These are phyloP conservation scores for Ogataea nitratoaversa DNA, from an alignment of 805 yeast genomes.

Conservation along the genomic window DNA sequence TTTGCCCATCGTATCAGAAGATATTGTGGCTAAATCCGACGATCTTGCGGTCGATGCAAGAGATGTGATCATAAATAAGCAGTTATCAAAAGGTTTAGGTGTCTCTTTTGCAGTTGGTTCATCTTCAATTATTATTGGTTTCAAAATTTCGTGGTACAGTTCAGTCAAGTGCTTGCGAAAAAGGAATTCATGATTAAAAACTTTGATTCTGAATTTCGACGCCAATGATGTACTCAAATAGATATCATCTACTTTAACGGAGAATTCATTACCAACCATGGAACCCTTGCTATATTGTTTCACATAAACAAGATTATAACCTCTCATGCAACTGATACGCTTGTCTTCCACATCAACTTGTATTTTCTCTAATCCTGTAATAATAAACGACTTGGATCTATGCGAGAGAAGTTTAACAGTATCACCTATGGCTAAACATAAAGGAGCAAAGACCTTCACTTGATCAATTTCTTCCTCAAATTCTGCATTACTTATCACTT, in stretches of 20 bases:
- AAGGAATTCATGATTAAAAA: conserved; percentile 13
- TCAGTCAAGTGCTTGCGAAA: conserved; percentile 9
- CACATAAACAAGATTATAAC: conserved; percentile 48
- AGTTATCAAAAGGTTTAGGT: not conserved
- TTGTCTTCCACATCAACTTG: not conserved
- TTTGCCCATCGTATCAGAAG: not conserved
- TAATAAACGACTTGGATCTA: conserved; percentile 31
- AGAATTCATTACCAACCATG: conserved; percentile 15
- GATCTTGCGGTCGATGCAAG: not conserved
- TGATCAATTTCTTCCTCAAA: conserved; percentile 32
- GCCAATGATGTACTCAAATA: conserved; percentile 32
- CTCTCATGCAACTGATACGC: conserved; percentile 48
- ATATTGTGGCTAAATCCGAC: not conserved
- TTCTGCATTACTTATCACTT: conserved; percentile 20
- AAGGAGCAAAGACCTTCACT: conserved; percentile 32
- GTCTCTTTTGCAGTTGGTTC: not conserved
- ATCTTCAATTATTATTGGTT: not conserved
- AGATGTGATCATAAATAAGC: conserved; percentile 1
- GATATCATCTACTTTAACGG: conserved; percentile 27
- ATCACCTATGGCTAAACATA: conserved; percentile 60
- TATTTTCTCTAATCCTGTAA: conserved; percentile 40
- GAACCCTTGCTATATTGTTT: conserved; percentile 22
- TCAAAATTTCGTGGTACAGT: not conserved
- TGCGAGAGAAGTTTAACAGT: conserved; percentile 33
- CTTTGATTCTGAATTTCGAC: conserved; percentile 20